Evolutionary conservation across 1,284 basidiomycete genomes (phyloP).

Genomic region (Butyriboletus appendiculatus): DNA sequence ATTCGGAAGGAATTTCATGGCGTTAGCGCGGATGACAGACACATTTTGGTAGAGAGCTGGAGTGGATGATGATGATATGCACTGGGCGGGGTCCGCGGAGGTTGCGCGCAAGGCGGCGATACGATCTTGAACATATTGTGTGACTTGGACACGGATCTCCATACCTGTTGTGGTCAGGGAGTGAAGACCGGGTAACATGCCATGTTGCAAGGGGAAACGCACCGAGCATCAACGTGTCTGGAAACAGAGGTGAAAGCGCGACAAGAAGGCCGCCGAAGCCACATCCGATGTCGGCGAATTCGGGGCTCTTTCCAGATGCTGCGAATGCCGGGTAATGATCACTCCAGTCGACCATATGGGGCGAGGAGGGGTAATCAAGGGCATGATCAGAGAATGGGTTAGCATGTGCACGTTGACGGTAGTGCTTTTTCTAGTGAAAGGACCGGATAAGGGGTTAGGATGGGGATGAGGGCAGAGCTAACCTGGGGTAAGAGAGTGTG

Average conservation of each 20-base stretch:
- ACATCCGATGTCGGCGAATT: constrained; percentile 97
- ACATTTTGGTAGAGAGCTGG: constrained; percentile 81
- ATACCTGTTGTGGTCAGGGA: constrained; percentile 59
- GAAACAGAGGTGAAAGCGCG: constrained; percentile 88
- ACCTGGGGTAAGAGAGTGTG: constrained; percentile 32
- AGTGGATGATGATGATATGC: constrained; percentile 25
- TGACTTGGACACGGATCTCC: constrained; percentile 97
- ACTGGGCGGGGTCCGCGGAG: constrained; percentile 38
- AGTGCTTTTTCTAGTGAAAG: constrained; percentile 82
- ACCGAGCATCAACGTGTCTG: constrained; percentile 95
- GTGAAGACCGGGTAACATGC: not conserved
- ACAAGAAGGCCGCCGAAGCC: constrained; percentile 97
- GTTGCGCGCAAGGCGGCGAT: constrained; percentile 81
- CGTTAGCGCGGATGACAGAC: constrained; percentile 93
- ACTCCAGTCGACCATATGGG: constrained; percentile 82
- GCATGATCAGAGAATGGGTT: constrained; percentile 98
- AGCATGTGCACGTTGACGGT: constrained; percentile 96
- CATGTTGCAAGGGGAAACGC: constrained; percentile 32
- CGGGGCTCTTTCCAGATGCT: constrained; percentile 64
- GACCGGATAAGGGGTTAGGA: not conserved
- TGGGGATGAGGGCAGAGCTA: not conserved
- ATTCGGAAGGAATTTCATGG: constrained; percentile 99
- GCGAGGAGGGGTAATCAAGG: constrained; percentile 87
- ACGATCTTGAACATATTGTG: constrained; percentile 94
- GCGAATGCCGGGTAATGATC: constrained; percentile 81